Conservation (phyloP, 148 eudicot species). For the Chenopodium berlandieri region DNA sequence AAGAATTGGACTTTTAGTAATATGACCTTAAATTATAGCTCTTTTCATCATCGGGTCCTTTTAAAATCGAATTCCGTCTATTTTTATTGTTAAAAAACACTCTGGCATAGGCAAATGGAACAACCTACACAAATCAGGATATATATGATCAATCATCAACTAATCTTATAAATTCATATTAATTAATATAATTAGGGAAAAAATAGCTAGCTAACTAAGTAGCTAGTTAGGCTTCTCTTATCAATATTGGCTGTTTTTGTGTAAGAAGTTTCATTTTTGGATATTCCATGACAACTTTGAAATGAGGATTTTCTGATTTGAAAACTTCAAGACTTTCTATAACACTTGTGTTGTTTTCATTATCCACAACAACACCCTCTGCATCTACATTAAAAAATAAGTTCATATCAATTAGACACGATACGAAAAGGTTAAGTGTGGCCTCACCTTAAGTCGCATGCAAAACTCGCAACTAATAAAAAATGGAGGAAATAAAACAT, state of each 20-base stretch:
- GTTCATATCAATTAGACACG: no score
- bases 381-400: neutral
- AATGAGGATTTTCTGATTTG: neutral
- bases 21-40: neutral
- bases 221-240: neutral
- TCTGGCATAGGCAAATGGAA: neutral
- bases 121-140: neutral
- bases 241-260: neutral
- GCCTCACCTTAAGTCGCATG: no score
- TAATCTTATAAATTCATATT: no score
- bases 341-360: neutral
- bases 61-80: neutral
- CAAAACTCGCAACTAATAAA: no score
- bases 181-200: no score
- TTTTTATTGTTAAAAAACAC: neutral
- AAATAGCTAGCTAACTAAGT: neutral
- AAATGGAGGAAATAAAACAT: no score
- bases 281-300: neutral
- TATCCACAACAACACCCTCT: neutral
- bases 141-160: no score
- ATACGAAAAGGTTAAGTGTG: no score
- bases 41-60: neutral
- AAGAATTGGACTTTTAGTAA: no score
- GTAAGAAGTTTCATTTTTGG: neutral
- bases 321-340: neutral